These are phyloP conservation scores for Pleodorina starrii DNA, from an alignment of 139 green algal species.

Conservation along the genomic window DNA sequence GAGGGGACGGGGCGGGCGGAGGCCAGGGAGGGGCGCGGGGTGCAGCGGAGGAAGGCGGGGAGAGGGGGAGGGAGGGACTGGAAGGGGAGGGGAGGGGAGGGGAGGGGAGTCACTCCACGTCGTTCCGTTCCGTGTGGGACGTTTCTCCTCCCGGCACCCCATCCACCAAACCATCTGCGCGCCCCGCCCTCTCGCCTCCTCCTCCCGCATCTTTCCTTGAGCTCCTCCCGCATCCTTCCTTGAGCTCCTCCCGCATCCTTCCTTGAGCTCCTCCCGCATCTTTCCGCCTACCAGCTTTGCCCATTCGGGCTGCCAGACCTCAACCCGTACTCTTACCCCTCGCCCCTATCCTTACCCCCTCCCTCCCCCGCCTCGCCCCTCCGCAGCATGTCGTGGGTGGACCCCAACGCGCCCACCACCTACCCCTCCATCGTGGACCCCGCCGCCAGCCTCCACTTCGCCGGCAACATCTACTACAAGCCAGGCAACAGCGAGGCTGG, in stretches of 20 bases:
- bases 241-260: background rate
- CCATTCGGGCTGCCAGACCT: background rate
- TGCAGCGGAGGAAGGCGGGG: background rate
- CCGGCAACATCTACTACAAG: slow-evolving; percentile 40
- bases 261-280: background rate
- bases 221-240: background rate
- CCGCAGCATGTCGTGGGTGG: background rate
- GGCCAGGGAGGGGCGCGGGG: background rate
- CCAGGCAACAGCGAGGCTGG: background rate
- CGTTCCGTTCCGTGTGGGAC: no score
- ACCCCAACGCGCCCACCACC: background rate
- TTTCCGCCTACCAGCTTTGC: background rate
- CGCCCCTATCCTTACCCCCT: background rate
- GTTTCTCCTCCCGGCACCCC: no score
- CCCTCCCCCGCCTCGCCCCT: background rate
- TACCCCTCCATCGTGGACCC: background rate
- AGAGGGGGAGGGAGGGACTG: no score
- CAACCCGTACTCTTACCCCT: background rate
- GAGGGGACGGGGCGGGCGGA: no score
- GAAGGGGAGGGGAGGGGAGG: no score
- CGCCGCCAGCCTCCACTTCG: background rate
- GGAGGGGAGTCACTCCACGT: no score
- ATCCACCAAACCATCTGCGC: no score
- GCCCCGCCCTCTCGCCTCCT: background rate
- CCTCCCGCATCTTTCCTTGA: background rate